Evolutionary conservation across 2,329 filamentous ascomycete species (phyloP).

Genomic region (Parastagonospora avenae): DNA sequence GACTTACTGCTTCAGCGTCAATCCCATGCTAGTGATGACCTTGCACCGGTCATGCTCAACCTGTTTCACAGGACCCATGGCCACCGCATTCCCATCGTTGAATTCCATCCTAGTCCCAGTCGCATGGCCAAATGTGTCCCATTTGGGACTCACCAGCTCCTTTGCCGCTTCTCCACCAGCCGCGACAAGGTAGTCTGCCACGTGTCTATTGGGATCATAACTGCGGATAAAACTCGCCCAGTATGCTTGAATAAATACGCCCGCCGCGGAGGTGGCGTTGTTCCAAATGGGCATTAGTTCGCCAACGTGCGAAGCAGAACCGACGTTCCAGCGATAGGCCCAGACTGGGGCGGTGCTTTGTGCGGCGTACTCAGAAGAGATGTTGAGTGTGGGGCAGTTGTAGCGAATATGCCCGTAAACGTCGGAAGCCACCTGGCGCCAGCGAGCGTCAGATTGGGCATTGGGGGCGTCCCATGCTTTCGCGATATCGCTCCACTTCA

Average conservation of each 20-base stretch:
- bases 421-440: conserved; percentile 47
- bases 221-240: conserved; percentile 52
- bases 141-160: conserved; percentile 31
- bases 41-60: conserved; percentile 29
- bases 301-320: conserved; percentile 44
- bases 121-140: conserved; percentile 30
- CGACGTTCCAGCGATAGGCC: conserved; percentile 58
- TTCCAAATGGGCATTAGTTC: conserved; percentile 48
- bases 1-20: conserved; percentile 40
- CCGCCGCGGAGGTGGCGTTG: conserved; percentile 35
- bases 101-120: conserved; percentile 32
- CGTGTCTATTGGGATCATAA: conserved; percentile 48
- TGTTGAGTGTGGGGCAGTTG: conserved; percentile 52
- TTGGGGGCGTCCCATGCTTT: conserved; percentile 35
- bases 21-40: conserved; percentile 30
- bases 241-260: conserved; percentile 46
- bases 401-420: conserved; percentile 58
- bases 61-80: conserved; percentile 34
- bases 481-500: conserved; percentile 38
- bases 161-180: conserved; percentile 7
- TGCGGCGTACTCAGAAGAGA: conserved; percentile 43
- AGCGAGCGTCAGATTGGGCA: conserved; percentile 29
- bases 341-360: conserved; percentile 43
- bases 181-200: conserved; percentile 22
- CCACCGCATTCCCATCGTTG: conserved; percentile 31